Conservation (phyloP, 192 early-diverging fungal species). For the Oehlia diaphana region DNA sequence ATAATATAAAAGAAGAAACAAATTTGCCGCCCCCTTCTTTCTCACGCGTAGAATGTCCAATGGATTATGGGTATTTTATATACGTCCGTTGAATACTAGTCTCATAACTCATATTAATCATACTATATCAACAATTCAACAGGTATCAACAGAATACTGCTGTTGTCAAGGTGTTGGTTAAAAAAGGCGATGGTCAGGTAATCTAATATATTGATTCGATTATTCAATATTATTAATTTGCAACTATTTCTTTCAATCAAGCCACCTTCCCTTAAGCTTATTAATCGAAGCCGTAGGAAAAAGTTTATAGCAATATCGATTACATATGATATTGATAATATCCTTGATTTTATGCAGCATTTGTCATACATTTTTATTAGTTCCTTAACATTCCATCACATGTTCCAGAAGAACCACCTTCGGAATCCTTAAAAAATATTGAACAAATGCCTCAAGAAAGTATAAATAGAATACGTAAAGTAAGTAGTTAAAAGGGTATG, state of each 20-base stretch:
- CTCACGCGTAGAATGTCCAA: slow-evolving; percentile 50
- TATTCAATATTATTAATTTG: not conserved
- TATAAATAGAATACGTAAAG: slow-evolving; percentile 26
- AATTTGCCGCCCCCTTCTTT: slow-evolving; percentile 63
- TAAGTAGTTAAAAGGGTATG: not conserved
- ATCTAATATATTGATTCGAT: not conserved
- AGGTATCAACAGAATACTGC: slow-evolving; percentile 55
- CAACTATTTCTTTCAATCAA: not conserved
- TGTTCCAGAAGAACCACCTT: slow-evolving; percentile 34
- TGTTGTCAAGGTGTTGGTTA: slow-evolving; percentile 49
- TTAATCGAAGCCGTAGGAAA: slow-evolving; percentile 32
- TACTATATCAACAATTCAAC: no score
- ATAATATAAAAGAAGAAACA: slow-evolving; percentile 32
- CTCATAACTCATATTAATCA: no score
- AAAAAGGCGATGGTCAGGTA: slow-evolving; percentile 44
- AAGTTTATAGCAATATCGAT: slow-evolving; percentile 28
- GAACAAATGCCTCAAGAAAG: slow-evolving; percentile 25
- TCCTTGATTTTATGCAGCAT: slow-evolving; percentile 22
- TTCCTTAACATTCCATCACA: not conserved
- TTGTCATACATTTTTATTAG: not conserved
- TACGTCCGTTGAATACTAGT: not conserved
- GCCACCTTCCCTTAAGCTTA: slow-evolving; percentile 26
- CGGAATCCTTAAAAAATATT: slow-evolving; percentile 24
- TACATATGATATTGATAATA: slow-evolving; percentile 31
- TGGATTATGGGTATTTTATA: slow-evolving; percentile 50